Base-by-base conservation (phyloP, 1,139 yeast genomes). In the Blastobotrys elegans region DNA sequence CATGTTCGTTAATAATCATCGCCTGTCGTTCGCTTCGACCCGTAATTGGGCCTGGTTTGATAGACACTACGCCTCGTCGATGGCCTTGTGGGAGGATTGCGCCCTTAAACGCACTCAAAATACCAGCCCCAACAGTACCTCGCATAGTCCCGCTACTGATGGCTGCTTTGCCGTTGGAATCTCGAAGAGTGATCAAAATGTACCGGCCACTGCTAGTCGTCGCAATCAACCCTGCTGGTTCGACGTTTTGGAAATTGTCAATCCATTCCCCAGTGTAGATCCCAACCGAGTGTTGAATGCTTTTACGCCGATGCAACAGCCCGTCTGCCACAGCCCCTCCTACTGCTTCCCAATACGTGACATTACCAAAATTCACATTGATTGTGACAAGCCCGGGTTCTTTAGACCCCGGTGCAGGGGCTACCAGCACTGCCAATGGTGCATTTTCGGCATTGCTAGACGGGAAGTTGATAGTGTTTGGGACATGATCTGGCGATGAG, bases 121-220 rank as follows among this genome's bases (percentile, higher is more conserved):
- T 37, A 2, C 69, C 68, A 1, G 60, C 53, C 21, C 61, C 66
- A 8, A 17, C 20, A 40, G 59, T 59, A 11, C 67, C 63, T n/a
- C 56, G 51, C 60, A 62, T 60, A 1, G 59, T 48, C 21, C 46
- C 47, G 16, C 55, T 48, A 18, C 49, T 39, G 14, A 58, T 46
- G 2, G 49, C 44, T 0, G 89, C 82, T 57, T 79, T 81, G 39
- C 95, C 92, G 41, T 77, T 74, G 43, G 76, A 71, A 62, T 88
- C 95, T 53, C 86, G 74, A 33, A 88, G 70, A 0, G 84, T 72
- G 3, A 87, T 63, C 44, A 85, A 70, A 11, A 84, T 64, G 42
- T 84, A 77, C 52, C 94, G 70, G 34, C 87, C 88, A 57, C 77
- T 72, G 4, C 88, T 79, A 0, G 96, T 87, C 4, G 89, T 77